Evolutionary conservation across 768 basidiomycete species (phyloP), one percentile per base, ranked within the genome.

Genomic region (Coprinopsis sp.): DNA sequence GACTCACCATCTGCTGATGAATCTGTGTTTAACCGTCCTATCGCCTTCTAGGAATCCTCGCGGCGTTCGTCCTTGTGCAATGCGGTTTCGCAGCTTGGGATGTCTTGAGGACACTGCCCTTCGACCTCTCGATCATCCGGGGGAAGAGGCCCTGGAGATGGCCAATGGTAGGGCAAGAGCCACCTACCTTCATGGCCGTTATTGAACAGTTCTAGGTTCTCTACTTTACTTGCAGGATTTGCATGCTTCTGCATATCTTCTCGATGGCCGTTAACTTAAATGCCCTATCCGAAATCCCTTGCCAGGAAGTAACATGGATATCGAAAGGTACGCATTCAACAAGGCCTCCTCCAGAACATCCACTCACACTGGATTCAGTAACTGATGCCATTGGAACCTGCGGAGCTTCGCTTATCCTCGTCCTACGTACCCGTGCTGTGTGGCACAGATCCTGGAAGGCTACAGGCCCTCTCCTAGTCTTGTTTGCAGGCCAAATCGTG

Each of bases 31-130:
- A 3, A 22, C 40, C 16, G 39, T 18, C 18, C 7, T 34, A 37
- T 27, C 37, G 2, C n/a, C 16, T 7, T n/a, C 14, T 42, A 67
- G 65, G 57, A 40, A 52, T 67, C 24, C 65, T 58, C 50, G 65
- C 46, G 16, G 62, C 65, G 5, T 67, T 65, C 45, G 52, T 54
- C 12, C 45, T 67, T 14, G 60, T 62, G 8, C 59, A 65, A 27
- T 55, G 54, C 36, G 65, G 65, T n/a, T 51, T 67, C n/a, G 62
- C 62, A 2, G 50, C 56, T 6, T 67, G 65, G 63, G 61, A 67
- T 36, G 55, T 65, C 25, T 25, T 63, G 14, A 60, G 59, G 19
- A 62, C 62, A 4, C 21, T 64, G 16, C 53, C 52, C 44, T 67
- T 67, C 36, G 65, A 67, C 43, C 46, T 64, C 44, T 65, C 64